These are phyloP conservation scores for Penicillium sp. DNA, from an alignment of 2,329 filamentous ascomycete species.

Conservation along the genomic window DNA sequence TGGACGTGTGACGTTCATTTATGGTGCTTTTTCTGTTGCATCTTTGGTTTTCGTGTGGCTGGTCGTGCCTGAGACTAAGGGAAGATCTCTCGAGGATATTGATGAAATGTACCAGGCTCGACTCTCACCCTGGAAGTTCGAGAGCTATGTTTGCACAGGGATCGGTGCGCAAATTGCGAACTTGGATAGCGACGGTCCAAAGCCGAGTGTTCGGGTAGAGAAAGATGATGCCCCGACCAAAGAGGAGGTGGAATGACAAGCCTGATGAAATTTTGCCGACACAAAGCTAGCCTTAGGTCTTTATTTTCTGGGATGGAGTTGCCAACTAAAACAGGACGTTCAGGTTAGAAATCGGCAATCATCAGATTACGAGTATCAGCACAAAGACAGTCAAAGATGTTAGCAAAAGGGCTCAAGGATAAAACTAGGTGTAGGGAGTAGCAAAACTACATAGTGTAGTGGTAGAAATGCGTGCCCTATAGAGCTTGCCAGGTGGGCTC, in stretches of 20 bases:
- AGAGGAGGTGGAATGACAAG: not conserved
- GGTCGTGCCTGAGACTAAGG: conserved; percentile 3
- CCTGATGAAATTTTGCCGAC: too few species aligned
- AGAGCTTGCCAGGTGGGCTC: too few species aligned
- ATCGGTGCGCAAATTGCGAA: not conserved
- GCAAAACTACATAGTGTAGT: too few species aligned
- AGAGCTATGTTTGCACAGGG: not conserved
- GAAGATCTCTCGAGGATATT: not conserved
- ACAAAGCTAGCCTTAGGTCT: too few species aligned
- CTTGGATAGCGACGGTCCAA: not conserved
- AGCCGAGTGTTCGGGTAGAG: not conserved
- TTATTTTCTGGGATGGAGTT: too few species aligned
- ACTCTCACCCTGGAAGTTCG: not conserved
- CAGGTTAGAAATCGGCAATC: too few species aligned
- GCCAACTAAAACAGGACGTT: too few species aligned
- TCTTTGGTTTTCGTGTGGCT: not conserved
- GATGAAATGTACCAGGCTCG: conserved; percentile 2
- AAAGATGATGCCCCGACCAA: not conserved
- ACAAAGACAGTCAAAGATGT: too few species aligned
- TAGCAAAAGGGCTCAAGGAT: too few species aligned
- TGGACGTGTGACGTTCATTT: not conserved
- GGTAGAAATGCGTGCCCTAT: too few species aligned
- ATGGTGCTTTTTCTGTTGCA: not conserved
- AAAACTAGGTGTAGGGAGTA: too few species aligned
- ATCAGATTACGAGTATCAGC: too few species aligned